These are phyloP conservation scores for Ophiosphaerella korrae DNA, from an alignment of 2,329 filamentous ascomycete species.

Conservation along the genomic window DNA sequence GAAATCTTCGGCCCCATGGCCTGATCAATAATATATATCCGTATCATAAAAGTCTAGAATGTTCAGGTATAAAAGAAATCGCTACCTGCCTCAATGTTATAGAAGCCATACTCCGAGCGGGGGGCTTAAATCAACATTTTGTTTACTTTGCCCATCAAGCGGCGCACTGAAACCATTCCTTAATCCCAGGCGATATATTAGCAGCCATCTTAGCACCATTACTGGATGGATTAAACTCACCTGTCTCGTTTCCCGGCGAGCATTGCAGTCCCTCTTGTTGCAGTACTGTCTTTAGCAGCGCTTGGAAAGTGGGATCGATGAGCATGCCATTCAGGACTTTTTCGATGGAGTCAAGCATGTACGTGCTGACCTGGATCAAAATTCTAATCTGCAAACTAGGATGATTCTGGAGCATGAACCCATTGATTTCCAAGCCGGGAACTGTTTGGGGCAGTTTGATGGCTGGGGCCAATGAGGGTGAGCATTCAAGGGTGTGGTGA, in stretches of 20 bases:
- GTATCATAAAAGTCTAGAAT: too few relatives aligned
- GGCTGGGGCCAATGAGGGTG: neutral
- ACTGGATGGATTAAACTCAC: neutral
- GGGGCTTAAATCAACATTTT: neutral
- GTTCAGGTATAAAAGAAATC: too few relatives aligned
- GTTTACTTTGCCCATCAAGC: neutral
- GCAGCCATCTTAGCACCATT: neutral
- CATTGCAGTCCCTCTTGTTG: neutral
- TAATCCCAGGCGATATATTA: neutral
- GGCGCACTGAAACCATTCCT: neutral
- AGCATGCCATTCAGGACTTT: neutral
- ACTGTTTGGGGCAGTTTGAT: neutral
- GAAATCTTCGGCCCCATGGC: too few relatives aligned
- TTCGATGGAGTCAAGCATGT: neutral
- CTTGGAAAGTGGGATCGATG: neutral
- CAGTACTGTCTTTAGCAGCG: neutral
- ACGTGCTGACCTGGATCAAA: neutral
- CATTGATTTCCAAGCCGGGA: neutral
- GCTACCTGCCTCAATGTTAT: neutral
- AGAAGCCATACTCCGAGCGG: too few relatives aligned
- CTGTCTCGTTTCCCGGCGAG: neutral
- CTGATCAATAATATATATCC: too few relatives aligned
- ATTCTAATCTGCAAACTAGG: neutral
- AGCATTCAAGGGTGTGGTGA: neutral
- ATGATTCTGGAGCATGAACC: neutral